A percentile compares a stretch with the other conserved stretches of the same genome.
Conservation (phyloP, 371 early-diverging fungal species). For the Apophysomyces variabilis region DNA sequence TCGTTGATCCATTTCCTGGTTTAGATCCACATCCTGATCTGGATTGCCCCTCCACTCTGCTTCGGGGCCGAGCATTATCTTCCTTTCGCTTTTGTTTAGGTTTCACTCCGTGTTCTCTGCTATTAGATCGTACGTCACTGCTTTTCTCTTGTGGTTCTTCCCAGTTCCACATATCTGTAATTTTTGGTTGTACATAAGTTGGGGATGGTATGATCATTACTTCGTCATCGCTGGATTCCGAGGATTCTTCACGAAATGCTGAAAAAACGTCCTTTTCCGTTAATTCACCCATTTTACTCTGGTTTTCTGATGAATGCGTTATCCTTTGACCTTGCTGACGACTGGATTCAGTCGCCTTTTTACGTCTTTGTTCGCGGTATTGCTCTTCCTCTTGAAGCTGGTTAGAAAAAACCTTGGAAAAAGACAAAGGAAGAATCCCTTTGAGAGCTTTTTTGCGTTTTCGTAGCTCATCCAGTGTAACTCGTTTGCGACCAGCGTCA, state of each 20-base stretch:
- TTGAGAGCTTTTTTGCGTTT: constrained; percentile 9
- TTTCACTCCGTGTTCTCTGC: neutral
- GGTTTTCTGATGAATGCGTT: neutral
- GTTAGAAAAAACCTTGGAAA: constrained; percentile 5
- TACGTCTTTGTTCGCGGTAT: neutral
- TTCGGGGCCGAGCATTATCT: neutral
- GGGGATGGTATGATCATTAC: neutral
- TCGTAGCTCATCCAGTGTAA: constrained; percentile 10
- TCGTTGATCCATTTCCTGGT: too few species aligned
- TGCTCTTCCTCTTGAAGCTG: constrained; percentile 12
- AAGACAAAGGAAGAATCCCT: constrained; percentile 10
- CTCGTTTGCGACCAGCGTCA: constrained; percentile 1
- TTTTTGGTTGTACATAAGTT: neutral
- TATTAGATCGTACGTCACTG: neutral
- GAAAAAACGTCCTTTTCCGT: neutral
- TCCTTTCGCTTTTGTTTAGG: neutral
- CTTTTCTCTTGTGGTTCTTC: neutral
- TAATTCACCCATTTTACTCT: neutral
- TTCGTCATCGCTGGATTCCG: neutral
- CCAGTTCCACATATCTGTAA: neutral
- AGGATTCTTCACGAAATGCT: neutral
- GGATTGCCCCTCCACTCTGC: neutral
- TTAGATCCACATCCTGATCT: too few species aligned
- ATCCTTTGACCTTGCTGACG: neutral
- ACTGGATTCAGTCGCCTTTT: neutral